Evolutionary conservation across 805 yeast genomes (phyloP).

Genomic region (Zygosaccharomyces rouxii): DNA sequence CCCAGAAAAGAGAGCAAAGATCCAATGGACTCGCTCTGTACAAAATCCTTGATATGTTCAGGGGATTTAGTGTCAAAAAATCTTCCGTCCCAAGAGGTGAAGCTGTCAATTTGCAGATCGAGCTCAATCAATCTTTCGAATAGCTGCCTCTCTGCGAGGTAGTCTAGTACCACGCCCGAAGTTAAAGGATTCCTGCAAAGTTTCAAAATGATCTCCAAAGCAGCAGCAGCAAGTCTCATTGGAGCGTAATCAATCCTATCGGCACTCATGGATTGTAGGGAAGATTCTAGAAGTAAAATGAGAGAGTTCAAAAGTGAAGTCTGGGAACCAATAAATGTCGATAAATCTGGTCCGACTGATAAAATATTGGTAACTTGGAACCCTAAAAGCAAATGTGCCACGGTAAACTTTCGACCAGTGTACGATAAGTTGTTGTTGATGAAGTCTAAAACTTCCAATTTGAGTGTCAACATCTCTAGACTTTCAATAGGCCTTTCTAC

Average conservation of each 20-base stretch:
- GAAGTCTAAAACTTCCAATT: slow-evolving; percentile 57
- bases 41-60: slow-evolving; percentile 36
- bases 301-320: slow-evolving; percentile 56
- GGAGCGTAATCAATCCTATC: slow-evolving; percentile 48
- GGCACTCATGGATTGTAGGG: slow-evolving; percentile 42
- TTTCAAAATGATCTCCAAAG: slow-evolving; percentile 58
- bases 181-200: slow-evolving; percentile 56
- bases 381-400: slow-evolving; percentile 77
- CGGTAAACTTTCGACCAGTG: slow-evolving; percentile 43
- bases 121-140: slow-evolving; percentile 47
- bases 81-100: slow-evolving; percentile 53
- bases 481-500: slow-evolving; percentile 44
- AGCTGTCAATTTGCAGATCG: slow-evolving; percentile 51
- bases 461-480: slow-evolving; percentile 43
- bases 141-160: slow-evolving; percentile 49
- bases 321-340: slow-evolving; percentile 50
- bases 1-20: slow-evolving; percentile 58
- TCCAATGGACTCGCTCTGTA: slow-evolving; percentile 39
- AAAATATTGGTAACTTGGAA: slow-evolving; percentile 53
- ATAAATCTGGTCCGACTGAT: slow-evolving; percentile 43
- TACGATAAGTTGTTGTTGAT: slow-evolving; percentile 46
- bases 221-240: slow-evolving; percentile 51
- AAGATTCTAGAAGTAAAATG: slow-evolving; percentile 45
- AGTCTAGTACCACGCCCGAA: slow-evolving; percentile 45
- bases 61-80: slow-evolving; percentile 36